A percentile compares a stretch with the other conserved stretches of the same genome.
Evolutionary conservation across 208 protist species (phyloP).

Genomic region (Entamoeba histolytica): DNA sequence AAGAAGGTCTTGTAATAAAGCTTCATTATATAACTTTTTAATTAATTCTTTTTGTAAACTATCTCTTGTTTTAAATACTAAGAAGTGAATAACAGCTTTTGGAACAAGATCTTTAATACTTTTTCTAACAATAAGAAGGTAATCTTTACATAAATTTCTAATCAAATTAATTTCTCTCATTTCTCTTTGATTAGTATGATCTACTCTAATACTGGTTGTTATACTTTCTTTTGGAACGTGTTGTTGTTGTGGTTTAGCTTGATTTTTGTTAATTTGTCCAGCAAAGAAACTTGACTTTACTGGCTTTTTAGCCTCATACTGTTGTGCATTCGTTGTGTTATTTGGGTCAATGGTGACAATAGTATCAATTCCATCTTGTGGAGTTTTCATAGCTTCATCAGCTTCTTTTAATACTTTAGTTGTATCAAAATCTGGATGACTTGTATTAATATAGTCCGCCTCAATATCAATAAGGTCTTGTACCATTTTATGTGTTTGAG

Average conservation of each 20-base stretch:
- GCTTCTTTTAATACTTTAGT: neutral
- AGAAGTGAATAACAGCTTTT: slow-evolving; percentile 85
- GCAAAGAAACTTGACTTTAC: neutral
- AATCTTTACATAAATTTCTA: slow-evolving; percentile 16
- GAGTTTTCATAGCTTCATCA: neutral
- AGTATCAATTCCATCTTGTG: neutral
- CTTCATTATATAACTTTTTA: slow-evolving; percentile 63
- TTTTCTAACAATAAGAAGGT: slow-evolving; percentile 62
- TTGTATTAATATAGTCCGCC: slow-evolving; percentile 38
- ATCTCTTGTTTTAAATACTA: slow-evolving; percentile 64
- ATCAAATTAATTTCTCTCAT: slow-evolving; percentile 15
- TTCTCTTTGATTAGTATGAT: slow-evolving; percentile 7
- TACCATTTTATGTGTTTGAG: neutral
- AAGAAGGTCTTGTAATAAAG: slow-evolving; percentile 65
- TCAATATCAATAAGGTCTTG: slow-evolving; percentile 15
- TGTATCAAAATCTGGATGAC: slow-evolving; percentile 35
- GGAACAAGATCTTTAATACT: slow-evolving; percentile 74
- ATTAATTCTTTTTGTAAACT: slow-evolving; percentile 72
- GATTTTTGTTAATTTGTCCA: neutral
- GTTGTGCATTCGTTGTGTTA: neutral
- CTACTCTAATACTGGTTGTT: neutral
- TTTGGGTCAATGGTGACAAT: neutral
- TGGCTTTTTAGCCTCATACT: neutral
- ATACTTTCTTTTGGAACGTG: neutral
- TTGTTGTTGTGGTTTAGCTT: neutral